Evolutionary conservation across 352 stramenopile species (phyloP).

Genomic region (Stramenopiles sp.): DNA sequence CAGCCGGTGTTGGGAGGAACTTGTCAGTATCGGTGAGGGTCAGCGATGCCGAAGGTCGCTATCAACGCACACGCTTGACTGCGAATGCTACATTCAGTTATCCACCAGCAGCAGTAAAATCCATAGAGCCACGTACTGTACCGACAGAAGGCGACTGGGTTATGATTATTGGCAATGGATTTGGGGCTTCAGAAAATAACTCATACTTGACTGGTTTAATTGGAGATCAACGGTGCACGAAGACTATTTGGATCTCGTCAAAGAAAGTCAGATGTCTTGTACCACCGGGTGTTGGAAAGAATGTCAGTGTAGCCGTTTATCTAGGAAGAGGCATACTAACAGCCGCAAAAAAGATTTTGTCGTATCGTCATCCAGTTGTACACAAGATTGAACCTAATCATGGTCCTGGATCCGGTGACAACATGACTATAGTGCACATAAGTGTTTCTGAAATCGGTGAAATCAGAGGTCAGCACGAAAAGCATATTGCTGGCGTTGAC

Average conservation of each 20-base stretch:
- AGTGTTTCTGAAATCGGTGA: neutral
- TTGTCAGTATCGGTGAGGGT: neutral
- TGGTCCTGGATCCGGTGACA: neutral
- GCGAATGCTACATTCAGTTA: neutral
- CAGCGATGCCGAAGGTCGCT: neutral
- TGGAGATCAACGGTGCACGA: neutral
- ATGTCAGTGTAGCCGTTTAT: neutral
- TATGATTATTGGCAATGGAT: neutral
- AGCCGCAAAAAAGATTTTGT: neutral
- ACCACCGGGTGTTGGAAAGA: neutral
- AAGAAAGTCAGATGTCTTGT: neutral
- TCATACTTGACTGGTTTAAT: neutral
- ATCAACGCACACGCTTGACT: neutral
- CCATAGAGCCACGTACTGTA: neutral
- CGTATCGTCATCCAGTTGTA: neutral
- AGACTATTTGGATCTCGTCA: neutral
- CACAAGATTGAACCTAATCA: neutral
- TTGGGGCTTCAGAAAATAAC: neutral
- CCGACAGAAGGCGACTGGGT: neutral
- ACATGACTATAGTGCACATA: neutral
- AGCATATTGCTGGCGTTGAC: no score
- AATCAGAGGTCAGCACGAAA: no score
- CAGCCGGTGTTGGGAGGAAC: neutral
- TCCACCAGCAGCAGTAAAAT: neutral
- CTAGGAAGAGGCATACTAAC: neutral